Evolutionary conservation across 176 grass and related monocot genomes (phyloP).

Genomic region (Triticum timopheevii): DNA sequence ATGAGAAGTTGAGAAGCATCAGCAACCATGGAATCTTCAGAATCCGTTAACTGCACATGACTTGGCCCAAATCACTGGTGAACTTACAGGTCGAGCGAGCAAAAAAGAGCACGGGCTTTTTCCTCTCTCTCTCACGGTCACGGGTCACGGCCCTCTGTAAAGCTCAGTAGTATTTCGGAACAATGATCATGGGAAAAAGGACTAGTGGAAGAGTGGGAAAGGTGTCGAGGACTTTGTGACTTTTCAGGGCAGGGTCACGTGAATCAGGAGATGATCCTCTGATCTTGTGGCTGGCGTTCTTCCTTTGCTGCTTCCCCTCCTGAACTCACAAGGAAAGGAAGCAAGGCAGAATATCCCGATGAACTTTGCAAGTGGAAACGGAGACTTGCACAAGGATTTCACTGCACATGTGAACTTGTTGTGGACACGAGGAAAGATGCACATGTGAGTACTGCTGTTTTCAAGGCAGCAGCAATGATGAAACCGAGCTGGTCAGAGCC

Average conservation of each 20-base stretch:
- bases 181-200: slow-evolving; percentile 25
- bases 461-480: neutral
- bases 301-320: neutral
- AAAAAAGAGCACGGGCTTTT: neutral
- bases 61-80: neutral
- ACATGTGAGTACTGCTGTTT: too few species aligned
- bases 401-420: too few species aligned
- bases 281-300: neutral
- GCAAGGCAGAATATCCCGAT: neutral
- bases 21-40: neutral
- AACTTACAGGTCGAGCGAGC: neutral
- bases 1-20: neutral
- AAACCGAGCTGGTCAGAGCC: slow-evolving; percentile 3
- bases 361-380: neutral
- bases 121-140: neutral
- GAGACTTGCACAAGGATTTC: neutral
- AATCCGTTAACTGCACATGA: neutral
- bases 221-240: neutral
- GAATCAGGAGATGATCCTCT: slow-evolving; percentile 17
- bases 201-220: slow-evolving; percentile 31
- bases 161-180: neutral
- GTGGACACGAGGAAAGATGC: too few species aligned
- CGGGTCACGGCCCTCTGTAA: neutral
- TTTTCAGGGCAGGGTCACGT: slow-evolving; percentile 31
- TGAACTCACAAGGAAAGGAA: neutral